Evolutionary conservation across 306 rosid species (phyloP).

Genomic region (Trifolium dubium): DNA sequence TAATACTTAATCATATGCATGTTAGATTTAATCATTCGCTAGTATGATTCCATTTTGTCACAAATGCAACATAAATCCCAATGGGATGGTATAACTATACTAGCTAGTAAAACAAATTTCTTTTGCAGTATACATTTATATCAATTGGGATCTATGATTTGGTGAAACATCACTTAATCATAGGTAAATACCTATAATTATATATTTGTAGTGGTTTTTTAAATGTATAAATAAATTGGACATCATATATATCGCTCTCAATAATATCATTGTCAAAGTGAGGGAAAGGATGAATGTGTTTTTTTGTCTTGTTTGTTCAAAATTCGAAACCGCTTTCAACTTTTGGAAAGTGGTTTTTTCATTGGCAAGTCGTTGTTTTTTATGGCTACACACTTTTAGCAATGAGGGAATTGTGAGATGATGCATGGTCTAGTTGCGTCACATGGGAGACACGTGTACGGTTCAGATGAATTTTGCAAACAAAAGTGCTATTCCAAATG

Average conservation of each 20-base stretch:
- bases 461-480: not conserved
- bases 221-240: not conserved
- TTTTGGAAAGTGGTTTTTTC: slow-evolving; percentile 48
- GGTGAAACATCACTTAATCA: slow-evolving; percentile 28
- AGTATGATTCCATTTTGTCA: not conserved
- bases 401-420: not conserved
- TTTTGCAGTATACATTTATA: not conserved
- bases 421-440: slow-evolving; percentile 35
- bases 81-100: not conserved
- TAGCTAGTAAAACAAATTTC: not conserved
- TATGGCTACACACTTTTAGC: slow-evolving; percentile 38
- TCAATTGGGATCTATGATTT: slow-evolving; percentile 20
- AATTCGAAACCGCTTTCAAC: slow-evolving; percentile 42
- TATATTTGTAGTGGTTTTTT: not conserved
- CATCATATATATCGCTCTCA: slow-evolving; percentile 14
- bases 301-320: slow-evolving; percentile 31
- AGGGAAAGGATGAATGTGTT: slow-evolving; percentile 27
- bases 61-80: not conserved
- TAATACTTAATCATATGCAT: slow-evolving; percentile 14
- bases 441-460: slow-evolving; percentile 52
- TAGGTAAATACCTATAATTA: slow-evolving; percentile 8
- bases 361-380: slow-evolving; percentile 57
- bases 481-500: slow-evolving; percentile 56
- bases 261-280: not conserved
- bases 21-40: not conserved